Conservation (phyloP, 495 filamentous ascomycete genomes). For the Trichocladium antarcticum region DNA sequence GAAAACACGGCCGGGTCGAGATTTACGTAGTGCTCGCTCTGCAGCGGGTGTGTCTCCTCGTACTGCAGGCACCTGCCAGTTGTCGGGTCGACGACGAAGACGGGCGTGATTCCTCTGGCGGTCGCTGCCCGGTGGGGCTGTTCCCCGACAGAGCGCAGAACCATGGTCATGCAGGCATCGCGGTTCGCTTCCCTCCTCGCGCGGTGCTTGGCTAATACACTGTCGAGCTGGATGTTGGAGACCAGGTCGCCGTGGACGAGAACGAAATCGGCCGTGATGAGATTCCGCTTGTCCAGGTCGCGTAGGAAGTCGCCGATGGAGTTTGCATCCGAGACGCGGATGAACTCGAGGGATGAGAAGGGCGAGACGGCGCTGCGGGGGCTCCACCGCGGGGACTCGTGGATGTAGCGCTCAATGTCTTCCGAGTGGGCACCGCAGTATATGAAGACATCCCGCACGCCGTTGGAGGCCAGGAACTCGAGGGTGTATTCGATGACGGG, state of each 20-base stretch:
- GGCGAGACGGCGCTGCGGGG: constrained; percentile 54
- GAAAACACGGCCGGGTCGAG: constrained; percentile 55
- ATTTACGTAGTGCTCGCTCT: constrained; percentile 44
- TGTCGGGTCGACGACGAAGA: constrained; percentile 75
- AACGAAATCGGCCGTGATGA: constrained; percentile 86
- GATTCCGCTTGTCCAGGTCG: constrained; percentile 74
- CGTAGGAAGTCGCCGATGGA: constrained; percentile 94
- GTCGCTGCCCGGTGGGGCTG: constrained; percentile 56
- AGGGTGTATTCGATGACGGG: constrained; percentile 96
- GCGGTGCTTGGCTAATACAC: constrained; percentile 65
- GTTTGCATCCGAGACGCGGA: constrained; percentile 67
- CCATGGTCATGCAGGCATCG: constrained; percentile 97
- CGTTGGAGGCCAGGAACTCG: constrained; percentile 89
- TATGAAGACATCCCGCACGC: constrained; percentile 82
- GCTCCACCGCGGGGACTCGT: constrained; percentile 35
- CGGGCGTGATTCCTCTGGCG: constrained; percentile 57
- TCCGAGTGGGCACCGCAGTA: constrained; percentile 88
- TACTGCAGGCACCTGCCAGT: constrained; percentile 84
- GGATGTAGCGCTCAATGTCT: constrained; percentile 75
- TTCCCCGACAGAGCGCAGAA: constrained; percentile 67
- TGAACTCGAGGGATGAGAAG: constrained; percentile 70
- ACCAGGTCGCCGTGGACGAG: constrained; percentile 91
- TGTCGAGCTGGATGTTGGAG: constrained; percentile 74
- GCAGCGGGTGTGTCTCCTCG: constrained; percentile 55
- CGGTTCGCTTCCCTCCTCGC: constrained; percentile 73